A percentile compares a stretch with the other conserved stretches of the same genome.
These are phyloP conservation scores for Salix purpurea DNA, from an alignment of 345 rosid species.

Conservation along the genomic window DNA sequence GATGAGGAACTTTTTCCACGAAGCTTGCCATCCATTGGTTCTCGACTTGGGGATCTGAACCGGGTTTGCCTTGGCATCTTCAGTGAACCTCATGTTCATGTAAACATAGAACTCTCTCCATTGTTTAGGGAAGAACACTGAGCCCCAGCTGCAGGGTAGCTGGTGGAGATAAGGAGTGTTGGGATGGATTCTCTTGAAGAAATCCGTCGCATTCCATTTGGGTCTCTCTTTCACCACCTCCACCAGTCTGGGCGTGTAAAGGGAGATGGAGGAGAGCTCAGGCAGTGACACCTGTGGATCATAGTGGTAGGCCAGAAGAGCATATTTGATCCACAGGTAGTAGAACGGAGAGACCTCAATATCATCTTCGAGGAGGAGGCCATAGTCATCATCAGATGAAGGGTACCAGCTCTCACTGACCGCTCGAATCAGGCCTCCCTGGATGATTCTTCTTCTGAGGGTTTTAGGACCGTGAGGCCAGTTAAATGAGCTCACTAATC, in stretches of 20 bases:
- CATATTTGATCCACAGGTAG: constrained; percentile 91
- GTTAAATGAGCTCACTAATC: constrained; percentile 58
- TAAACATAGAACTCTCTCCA: constrained; percentile 98
- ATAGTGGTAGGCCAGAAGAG: constrained; percentile 84
- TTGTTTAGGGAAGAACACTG: constrained; percentile 95
- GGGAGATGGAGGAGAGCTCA: constrained; percentile 81
- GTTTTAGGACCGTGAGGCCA: constrained; percentile 96
- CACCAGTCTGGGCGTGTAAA: constrained; percentile 81
- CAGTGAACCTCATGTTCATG: constrained; percentile 98
- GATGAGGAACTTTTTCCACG: constrained; percentile 95
- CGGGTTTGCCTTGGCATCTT: constrained; percentile 74
- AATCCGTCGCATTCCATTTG: constrained; percentile 81
- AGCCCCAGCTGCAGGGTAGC: constrained; percentile 97
- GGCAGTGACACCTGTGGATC: constrained; percentile 83
- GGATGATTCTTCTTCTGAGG: constrained; percentile 87
- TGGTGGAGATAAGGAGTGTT: constrained; percentile 96
- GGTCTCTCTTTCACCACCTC: constrained; percentile 98
- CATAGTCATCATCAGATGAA: constrained; percentile 77
- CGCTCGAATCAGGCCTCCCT: constrained; percentile 96
- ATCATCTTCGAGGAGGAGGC: constrained; percentile 89
- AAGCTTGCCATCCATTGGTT: constrained; percentile 99
- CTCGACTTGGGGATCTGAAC: constrained; percentile 95
- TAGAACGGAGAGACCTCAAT: constrained; percentile 96
- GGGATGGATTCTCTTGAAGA: constrained; percentile 79
- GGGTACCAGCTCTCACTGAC: constrained; percentile 99